Percentiles rank a stretch among this genome's conserved stretches.
These are phyloP conservation scores for Chondrus crispus DNA, from an alignment of 23 red algal species.

Conservation along the genomic window DNA sequence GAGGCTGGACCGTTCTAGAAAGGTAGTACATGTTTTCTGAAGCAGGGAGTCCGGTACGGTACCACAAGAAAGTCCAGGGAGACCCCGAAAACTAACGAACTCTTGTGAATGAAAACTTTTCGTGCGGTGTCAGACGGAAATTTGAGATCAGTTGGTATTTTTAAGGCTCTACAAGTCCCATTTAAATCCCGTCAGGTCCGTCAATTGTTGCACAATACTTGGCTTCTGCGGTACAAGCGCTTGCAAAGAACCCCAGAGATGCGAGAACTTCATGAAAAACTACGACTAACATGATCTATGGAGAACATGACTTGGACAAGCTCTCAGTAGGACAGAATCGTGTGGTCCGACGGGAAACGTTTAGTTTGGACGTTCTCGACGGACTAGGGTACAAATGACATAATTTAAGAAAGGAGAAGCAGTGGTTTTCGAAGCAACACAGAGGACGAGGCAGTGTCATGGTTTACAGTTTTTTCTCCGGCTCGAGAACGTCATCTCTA, in stretches of 20 bases:
- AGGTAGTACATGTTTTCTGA: neutral
- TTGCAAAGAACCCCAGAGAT: neutral
- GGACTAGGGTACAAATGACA: neutral
- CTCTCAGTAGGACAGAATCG: neutral
- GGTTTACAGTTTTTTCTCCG: neutral
- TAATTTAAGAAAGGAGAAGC: neutral
- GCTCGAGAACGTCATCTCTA: neutral
- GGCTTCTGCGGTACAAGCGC: neutral
- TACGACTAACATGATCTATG: neutral
- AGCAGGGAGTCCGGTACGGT: neutral
- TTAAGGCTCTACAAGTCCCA: neutral
- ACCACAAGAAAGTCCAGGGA: neutral
- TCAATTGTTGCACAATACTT: neutral
- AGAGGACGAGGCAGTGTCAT: neutral
- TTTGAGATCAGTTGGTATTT: neutral
- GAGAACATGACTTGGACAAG: neutral
- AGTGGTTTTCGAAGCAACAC: neutral
- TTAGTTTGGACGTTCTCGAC: neutral
- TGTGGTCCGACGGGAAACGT: neutral
- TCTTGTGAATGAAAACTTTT: neutral
- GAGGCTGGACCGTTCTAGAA: neutral
- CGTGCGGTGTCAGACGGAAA: neutral
- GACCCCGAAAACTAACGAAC: neutral
- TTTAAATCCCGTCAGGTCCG: neutral
- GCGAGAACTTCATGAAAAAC: neutral